Evolutionary conservation across 2,329 filamentous ascomycete species (phyloP).

Genomic region (Chaetomium globosum): DNA sequence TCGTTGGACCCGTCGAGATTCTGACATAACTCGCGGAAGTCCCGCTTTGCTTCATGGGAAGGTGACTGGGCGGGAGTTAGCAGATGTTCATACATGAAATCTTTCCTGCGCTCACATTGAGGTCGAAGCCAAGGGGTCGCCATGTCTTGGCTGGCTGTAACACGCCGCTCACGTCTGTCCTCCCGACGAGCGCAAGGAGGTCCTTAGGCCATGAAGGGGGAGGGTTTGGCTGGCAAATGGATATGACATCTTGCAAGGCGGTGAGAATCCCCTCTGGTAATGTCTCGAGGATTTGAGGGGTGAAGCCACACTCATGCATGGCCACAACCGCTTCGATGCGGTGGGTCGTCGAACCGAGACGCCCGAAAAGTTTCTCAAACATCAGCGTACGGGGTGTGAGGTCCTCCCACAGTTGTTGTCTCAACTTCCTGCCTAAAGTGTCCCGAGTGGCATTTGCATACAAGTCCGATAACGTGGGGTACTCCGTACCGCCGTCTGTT

Average conservation of each 20-base stretch:
- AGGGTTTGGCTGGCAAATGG: conserved; percentile 80
- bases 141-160: conserved; percentile 53
- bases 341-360: conserved; percentile 55
- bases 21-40: conserved; percentile 77
- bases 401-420: conserved; percentile 49
- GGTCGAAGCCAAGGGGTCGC: conserved; percentile 43
- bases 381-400: conserved; percentile 69
- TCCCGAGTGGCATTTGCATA: conserved; percentile 47
- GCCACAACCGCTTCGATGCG: conserved; percentile 70
- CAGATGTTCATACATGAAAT: not conserved
- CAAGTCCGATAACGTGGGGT: conserved; percentile 51
- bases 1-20: conserved; percentile 62
- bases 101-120: conserved; percentile 46
- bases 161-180: conserved; percentile 76
- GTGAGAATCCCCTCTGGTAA: conserved; percentile 82
- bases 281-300: conserved; percentile 70
- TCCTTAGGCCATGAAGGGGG: conserved; percentile 73
- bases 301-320: conserved; percentile 71
- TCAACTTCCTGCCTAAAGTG: conserved; percentile 42
- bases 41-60: conserved; percentile 68
- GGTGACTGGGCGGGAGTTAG: conserved; percentile 51
- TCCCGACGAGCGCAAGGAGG: conserved; percentile 73
- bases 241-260: conserved; percentile 79
- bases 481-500: conserved; percentile 43
- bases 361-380: conserved; percentile 67